Evolutionary conservation across 768 basidiomycete genomes (phyloP).

Genomic region (Boletus huronensis): DNA sequence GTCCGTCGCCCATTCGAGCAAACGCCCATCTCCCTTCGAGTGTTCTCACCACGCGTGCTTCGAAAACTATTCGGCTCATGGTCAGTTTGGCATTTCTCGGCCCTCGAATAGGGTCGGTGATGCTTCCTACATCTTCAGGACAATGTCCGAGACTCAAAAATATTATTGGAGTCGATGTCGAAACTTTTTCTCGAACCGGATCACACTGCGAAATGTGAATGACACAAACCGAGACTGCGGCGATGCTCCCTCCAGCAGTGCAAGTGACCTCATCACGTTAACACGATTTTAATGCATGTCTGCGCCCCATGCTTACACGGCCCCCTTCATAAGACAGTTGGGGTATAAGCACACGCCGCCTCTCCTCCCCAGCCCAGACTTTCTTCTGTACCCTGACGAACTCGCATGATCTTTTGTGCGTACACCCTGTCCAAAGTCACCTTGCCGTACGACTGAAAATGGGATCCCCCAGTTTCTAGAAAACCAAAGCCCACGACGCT

Average conservation of each 20-base stretch:
- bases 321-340: slow-evolving; percentile 26
- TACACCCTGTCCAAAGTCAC: not conserved
- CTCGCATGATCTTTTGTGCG: slow-evolving; percentile 29
- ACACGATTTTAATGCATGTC: slow-evolving; percentile 35
- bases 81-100: not conserved
- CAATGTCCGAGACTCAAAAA: not conserved
- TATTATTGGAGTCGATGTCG: not conserved
- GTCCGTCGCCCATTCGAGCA: slow-evolving; percentile 1
- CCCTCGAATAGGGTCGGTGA: slow-evolving; percentile 1
- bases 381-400: slow-evolving; percentile 13
- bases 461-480: slow-evolving; percentile 22
- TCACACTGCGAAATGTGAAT: not conserved
- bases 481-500: slow-evolving; percentile 28
- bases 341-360: slow-evolving; percentile 14
- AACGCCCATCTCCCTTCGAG: not conserved
- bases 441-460: not conserved
- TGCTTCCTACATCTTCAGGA: slow-evolving; percentile 1
- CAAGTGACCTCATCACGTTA: slow-evolving; percentile 27
- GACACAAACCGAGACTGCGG: slow-evolving; percentile 19
- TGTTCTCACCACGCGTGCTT: slow-evolving; percentile 1
- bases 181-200: slow-evolving; percentile 12
- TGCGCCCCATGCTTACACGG: slow-evolving; percentile 15
- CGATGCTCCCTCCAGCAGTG: slow-evolving; percentile 16
- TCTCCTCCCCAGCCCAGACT: not conserved
- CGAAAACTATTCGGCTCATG: slow-evolving; percentile 1